Percentiles rank a stretch among this genome's conserved stretches.
These are phyloP conservation scores for Ogataea glucozyma DNA, from an alignment of 805 yeast genomes.

Conservation along the genomic window DNA sequence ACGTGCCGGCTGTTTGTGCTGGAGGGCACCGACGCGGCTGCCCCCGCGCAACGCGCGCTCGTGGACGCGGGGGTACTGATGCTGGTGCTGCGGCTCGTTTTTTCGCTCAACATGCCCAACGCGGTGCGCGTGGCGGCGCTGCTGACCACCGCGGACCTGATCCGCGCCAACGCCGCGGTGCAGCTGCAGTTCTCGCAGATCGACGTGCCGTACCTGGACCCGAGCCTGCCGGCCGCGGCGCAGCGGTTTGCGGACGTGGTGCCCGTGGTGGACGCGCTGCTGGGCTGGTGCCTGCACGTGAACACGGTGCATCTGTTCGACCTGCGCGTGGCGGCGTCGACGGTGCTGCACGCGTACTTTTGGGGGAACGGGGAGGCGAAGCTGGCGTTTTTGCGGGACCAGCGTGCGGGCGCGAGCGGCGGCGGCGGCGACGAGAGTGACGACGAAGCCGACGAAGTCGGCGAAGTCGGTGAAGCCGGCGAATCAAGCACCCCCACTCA, in stretches of 20 bases:
- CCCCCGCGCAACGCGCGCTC: constrained; percentile 60
- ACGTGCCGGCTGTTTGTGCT: constrained; percentile 71
- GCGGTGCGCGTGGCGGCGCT: constrained; percentile 68
- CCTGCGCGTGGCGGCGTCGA: constrained; percentile 70
- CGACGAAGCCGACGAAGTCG: constrained; percentile 5
- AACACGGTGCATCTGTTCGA: constrained; percentile 87
- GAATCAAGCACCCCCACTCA: constrained; percentile 10
- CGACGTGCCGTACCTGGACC: constrained; percentile 91
- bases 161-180: constrained; percentile 61
- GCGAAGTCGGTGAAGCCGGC: constrained; percentile 4
- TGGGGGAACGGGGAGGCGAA: constrained; percentile 63
- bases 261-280: constrained; percentile 72
- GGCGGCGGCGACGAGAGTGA: too few species aligned
- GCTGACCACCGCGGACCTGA: constrained; percentile 73
- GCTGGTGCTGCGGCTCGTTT: constrained; percentile 67
- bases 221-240: constrained; percentile 40
- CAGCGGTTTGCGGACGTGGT: constrained; percentile 41
- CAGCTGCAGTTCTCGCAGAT: constrained; percentile 75
- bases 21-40: constrained; percentile 69
- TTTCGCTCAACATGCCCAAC: constrained; percentile 64
- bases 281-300: constrained; percentile 79
- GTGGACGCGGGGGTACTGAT: constrained; percentile 63
- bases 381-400: constrained; percentile 63
- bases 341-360: constrained; percentile 68
- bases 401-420: too few species aligned